phyloP scores from a whole-genome alignment of 495 filamentous ascomycete genomes.

The Extremus antarcticus region DNA sequence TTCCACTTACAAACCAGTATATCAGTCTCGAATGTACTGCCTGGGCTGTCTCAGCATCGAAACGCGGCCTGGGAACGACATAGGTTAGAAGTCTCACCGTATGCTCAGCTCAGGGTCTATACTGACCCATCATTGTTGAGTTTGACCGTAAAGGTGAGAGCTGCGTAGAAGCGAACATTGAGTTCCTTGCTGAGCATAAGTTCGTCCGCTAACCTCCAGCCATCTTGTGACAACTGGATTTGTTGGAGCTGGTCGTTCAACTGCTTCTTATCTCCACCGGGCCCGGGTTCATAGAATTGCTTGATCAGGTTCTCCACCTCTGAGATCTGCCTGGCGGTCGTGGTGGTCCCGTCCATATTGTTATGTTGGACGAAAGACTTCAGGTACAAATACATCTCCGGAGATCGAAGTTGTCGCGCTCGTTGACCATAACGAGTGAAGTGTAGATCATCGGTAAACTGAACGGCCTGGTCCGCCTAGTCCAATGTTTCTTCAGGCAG shows the following conservation, averaged over 20 bases:
- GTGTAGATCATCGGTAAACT: too few species aligned
- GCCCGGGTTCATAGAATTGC: conserved; percentile 61
- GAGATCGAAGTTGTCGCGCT: too few species aligned
- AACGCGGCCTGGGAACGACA: conserved; percentile 1
- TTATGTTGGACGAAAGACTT: too few species aligned
- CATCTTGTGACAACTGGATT: conserved; percentile 64
- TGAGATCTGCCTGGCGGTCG: not conserved
- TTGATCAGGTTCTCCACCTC: conserved; percentile 18
- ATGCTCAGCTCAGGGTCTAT: conserved; percentile 3
- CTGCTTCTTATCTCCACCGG: conserved; percentile 46
- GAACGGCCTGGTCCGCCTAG: too few species aligned
- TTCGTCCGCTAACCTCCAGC: conserved; percentile 74
- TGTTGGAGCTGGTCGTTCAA: conserved; percentile 68
- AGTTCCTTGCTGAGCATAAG: conserved; percentile 54
- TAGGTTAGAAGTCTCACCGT: conserved; percentile 8
- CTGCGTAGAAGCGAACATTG: conserved; percentile 84
- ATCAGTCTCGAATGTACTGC: conserved; percentile 8
- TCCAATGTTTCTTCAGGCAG: too few species aligned
- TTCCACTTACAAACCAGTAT: conserved; percentile 9
- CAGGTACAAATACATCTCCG: too few species aligned
- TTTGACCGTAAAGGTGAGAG: conserved; percentile 85
- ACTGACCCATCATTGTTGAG: conserved; percentile 60
- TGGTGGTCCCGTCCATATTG: too few species aligned
- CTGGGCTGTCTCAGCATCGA: conserved; percentile 13
- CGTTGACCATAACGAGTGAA: too few species aligned